Percentiles rank a stretch among this genome's conserved stretches.
Evolutionary conservation across 2,329 filamentous ascomycete genomes (phyloP).

Genomic region (Aspergillus novofumigatus): DNA sequence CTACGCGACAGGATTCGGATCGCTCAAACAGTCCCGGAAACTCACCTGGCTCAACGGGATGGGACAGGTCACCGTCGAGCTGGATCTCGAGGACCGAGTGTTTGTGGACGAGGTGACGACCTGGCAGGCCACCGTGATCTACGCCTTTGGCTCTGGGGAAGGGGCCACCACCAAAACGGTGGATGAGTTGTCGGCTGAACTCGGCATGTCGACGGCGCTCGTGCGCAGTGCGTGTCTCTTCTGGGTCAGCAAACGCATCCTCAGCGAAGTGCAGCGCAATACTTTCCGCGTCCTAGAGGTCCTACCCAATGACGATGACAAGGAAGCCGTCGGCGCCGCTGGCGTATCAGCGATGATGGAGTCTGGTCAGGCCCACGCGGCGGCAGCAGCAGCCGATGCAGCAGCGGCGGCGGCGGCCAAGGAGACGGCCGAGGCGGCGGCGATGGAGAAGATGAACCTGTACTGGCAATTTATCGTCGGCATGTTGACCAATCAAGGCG

Average conservation of each 20-base stretch:
- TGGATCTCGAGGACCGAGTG: slow-evolving; percentile 77
- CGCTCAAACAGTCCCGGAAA: slow-evolving; percentile 76
- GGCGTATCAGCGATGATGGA: slow-evolving; percentile 14
- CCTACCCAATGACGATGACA: slow-evolving; percentile 36
- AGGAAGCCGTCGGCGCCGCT: slow-evolving; percentile 16
- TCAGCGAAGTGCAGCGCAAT: slow-evolving; percentile 44
- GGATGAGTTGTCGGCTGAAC: slow-evolving; percentile 43
- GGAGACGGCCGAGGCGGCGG: slow-evolving; percentile 51
- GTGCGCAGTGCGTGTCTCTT: slow-evolving; percentile 58
- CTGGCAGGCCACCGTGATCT: slow-evolving; percentile 83
- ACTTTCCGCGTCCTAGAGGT: slow-evolving; percentile 56
- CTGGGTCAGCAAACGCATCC: slow-evolving; percentile 59
- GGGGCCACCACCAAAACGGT: slow-evolving; percentile 39
- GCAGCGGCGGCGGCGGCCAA: slow-evolving; percentile 41
- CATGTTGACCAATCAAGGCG: slow-evolving; percentile 89
- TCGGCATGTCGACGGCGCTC: slow-evolving; percentile 54
- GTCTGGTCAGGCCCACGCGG: slow-evolving; percentile 22
- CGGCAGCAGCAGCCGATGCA: slow-evolving; percentile 38
- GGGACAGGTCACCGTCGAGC: slow-evolving; percentile 72
- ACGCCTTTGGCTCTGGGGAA: slow-evolving; percentile 65
- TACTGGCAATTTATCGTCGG: slow-evolving; percentile 92
- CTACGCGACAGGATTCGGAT: slow-evolving; percentile 73
- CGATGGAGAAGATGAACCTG: slow-evolving; percentile 65
- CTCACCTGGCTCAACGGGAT: slow-evolving; percentile 83
- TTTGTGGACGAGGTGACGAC: slow-evolving; percentile 69